Evolutionary conservation across 2,329 filamentous ascomycete species (phyloP).

Genomic region (Cladosporium sp.): DNA sequence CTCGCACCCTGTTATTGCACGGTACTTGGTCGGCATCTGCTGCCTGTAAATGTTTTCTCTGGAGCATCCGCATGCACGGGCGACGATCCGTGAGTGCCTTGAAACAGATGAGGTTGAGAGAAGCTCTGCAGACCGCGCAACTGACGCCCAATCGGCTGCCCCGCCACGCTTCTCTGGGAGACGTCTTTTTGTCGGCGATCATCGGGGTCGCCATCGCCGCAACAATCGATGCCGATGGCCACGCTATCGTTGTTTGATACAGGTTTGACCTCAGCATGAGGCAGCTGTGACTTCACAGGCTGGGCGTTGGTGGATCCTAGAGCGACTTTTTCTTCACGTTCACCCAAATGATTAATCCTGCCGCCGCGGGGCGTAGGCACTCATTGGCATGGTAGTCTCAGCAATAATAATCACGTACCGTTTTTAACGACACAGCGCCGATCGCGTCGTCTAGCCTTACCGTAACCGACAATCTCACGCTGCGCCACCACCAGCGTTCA

Average conservation of each 20-base stretch:
- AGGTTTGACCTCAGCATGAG: background rate
- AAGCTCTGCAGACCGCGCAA: background rate
- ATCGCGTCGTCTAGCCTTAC: too few relatives aligned
- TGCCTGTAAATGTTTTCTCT: background rate
- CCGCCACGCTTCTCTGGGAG: background rate
- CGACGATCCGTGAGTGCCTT: background rate
- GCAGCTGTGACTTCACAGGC: conserved; percentile 7
- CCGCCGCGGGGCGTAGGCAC: too few relatives aligned
- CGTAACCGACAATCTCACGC: too few relatives aligned
- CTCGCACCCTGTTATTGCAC: background rate
- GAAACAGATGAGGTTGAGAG: conserved; percentile 2
- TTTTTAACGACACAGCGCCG: too few relatives aligned
- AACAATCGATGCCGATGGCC: background rate
- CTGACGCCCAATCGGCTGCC: background rate
- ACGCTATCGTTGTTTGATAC: background rate
- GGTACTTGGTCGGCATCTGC: too few relatives aligned
- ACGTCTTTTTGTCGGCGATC: background rate
- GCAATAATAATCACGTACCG: too few relatives aligned
- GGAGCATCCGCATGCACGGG: background rate
- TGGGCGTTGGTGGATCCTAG: background rate
- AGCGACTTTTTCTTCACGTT: too few relatives aligned
- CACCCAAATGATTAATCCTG: too few relatives aligned
- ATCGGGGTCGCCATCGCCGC: background rate
- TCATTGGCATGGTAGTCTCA: too few relatives aligned
- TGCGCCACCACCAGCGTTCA: too few relatives aligned